Base-by-base conservation (phyloP, 768 basidiomycete species). In the Lentinula guzmanii region DNA sequence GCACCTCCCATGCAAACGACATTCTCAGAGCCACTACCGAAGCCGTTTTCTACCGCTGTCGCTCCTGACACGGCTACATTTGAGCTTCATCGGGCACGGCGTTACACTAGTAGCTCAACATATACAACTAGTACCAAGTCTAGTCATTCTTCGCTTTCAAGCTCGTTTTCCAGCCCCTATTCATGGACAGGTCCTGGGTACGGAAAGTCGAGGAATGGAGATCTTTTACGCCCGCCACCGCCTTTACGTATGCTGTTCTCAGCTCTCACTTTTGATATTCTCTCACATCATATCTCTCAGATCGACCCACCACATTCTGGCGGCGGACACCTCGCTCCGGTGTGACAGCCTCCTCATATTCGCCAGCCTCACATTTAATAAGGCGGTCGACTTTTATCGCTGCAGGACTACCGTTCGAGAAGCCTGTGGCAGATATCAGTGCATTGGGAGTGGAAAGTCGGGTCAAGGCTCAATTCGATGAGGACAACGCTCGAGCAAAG, bases 261-360 rank as follows among this genome's bases (percentile, higher is more conserved):
- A 79, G 42, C 35, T 46, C 24, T 24, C 54, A 15, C 18, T 8
- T n/a, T 34, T 8, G n/a, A 3, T n/a, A 7, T 51, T 35, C 35
- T 8, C 21, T 57, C 53, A 7, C 54, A 45, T 10, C 52, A 43
- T 60, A 31, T 51, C 13, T 24, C 31, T 15, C 63, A 91, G 90
- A 90, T 39, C 87, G 90, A n/a, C 90, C 90, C 0, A 89, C 84
- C 7, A 88, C 90, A 0, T 91, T 92, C 70, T 92, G 90, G 90
- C 80, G 88, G 35, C 86, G 84, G 64, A 90, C 87, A 1, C 80
- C 75, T 34, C 83, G 86, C 13, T 89, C 88, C 18, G 90, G 89
- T 15, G 87, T 91, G 1, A 79, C 87, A 51, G 81, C 78, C 4
- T 82, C 87, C 5, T 86, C 83, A 0, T 91, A 89, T 69, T 89